Evolutionary conservation across 2,329 filamentous ascomycete genomes (phyloP), one percentile per base, ranked within the genome.

Genomic region (Penicillium sp.): DNA sequence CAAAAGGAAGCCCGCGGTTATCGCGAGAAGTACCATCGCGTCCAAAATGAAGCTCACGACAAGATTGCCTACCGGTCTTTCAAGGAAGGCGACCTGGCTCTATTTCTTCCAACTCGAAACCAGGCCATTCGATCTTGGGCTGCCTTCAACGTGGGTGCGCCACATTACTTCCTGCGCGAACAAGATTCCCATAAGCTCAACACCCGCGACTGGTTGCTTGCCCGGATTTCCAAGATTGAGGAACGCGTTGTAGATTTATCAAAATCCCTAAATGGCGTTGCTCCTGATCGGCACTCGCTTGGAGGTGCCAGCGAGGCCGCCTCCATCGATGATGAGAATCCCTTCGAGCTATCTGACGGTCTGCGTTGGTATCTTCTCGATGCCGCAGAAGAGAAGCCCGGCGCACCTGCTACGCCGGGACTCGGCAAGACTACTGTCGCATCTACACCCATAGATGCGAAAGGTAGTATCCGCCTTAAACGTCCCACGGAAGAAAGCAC

Each of bases 51-150:
- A 68, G 87, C 91, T 0, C 91, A 96, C 67, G 91, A 96, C 65
- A 98, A 98, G 79, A 97, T 99, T 70, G 93, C 95, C 2, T 97
- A 95, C 72, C 89, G 89, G 59, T 88, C 93, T 50, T 99, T 99
- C 80, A 98, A 97, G 70, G 93, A 97, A 74, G 93, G 95, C 8
- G 95, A 99, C 70, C 82, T 99, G 14, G 95, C 93, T 13, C 77
- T 99, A 2, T 99, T 99, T 78, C 78, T 99, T 41, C 95, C 95
- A 0, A 99, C 95, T 0, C 84, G 93, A 35, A 98, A 97, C 71
- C 93, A 98, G 75, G 90, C 90, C 37, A 95, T 92, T 5, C 90
- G 93, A 16, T 93, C 95, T 0, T 99, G 95, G 95, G 95, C 95
- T 5, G 95, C 95, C 0, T 99, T 99, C 82, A 99, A 99, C 68